phyloP scores from a whole-genome alignment of 2,329 filamentous ascomycete species.

The Fusarium redolens region DNA sequence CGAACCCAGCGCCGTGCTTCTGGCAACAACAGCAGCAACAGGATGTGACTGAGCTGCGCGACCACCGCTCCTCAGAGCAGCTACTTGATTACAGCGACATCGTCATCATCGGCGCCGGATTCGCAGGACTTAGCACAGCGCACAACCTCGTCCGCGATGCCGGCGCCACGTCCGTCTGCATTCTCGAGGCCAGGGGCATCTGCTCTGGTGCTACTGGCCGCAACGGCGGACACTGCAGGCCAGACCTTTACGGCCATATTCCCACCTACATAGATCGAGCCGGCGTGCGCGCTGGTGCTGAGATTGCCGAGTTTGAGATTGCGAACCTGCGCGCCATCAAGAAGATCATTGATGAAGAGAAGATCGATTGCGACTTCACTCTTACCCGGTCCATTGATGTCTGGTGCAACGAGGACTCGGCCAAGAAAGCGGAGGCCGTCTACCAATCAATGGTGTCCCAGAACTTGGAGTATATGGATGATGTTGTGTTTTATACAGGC shows the following conservation, averaged over 20 bases:
- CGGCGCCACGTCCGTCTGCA: neutral
- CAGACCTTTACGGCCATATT: neutral
- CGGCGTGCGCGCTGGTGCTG: neutral
- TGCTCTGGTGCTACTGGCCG: slow-evolving; percentile 7
- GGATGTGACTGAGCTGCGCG: neutral
- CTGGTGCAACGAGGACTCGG: slow-evolving; percentile 1
- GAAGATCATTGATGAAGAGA: slow-evolving; percentile 7
- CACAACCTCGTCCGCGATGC: neutral
- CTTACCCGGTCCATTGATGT: slow-evolving; percentile 4
- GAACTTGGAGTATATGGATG: slow-evolving; percentile 7
- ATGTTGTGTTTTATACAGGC: slow-evolving; percentile 6
- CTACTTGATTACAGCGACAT: slow-evolving; percentile 1
- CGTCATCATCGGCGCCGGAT: slow-evolving; percentile 1
- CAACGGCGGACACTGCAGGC: neutral
- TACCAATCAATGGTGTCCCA: slow-evolving; percentile 1
- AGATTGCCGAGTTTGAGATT: slow-evolving; percentile 7
- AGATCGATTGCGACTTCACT: slow-evolving; percentile 8
- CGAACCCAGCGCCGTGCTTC: neutral
- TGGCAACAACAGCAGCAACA: neutral
- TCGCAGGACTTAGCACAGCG: neutral
- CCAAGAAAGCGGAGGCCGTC: slow-evolving; percentile 1
- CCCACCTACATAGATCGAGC: slow-evolving; percentile 5
- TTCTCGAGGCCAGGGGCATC: neutral
- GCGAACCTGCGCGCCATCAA: neutral
- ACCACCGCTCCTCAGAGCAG: neutral